Evolutionary conservation across 352 stramenopile genomes (phyloP).

Genomic region (Pythium pyrilobum): DNA sequence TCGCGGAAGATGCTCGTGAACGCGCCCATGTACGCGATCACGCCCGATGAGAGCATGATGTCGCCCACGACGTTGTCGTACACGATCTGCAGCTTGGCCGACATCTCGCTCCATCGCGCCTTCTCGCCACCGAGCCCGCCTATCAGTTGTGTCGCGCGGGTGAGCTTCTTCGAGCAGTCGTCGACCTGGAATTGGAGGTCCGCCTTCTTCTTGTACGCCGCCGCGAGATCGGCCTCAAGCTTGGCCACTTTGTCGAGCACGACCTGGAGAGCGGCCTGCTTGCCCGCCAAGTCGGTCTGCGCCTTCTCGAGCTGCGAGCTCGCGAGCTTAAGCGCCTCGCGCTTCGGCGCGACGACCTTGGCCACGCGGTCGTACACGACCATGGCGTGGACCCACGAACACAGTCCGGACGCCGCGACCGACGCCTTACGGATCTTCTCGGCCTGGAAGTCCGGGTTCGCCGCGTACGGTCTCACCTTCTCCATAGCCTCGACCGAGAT

Average conservation of each 20-base stretch:
- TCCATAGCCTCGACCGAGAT: constrained; percentile 89
- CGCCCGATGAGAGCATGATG: constrained; percentile 91
- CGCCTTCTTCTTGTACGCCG: constrained; percentile 91
- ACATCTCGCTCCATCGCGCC: constrained; percentile 90
- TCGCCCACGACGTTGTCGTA: constrained; percentile 92
- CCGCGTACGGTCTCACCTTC: constrained; percentile 81
- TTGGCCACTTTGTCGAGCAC: constrained; percentile 90
- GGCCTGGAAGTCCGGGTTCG: constrained; percentile 89
- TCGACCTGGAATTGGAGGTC: constrained; percentile 89
- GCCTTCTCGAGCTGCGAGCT: constrained; percentile 83
- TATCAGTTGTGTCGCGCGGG: constrained; percentile 91
- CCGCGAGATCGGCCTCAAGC: constrained; percentile 85
- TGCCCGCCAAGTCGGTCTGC: constrained; percentile 80
- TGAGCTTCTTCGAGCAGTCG: constrained; percentile 91
- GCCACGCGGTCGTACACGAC: constrained; percentile 94
- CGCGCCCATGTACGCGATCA: constrained; percentile 92
- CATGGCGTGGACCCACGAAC: constrained; percentile 96
- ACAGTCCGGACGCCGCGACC: constrained; percentile 91
- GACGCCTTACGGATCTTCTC: constrained; percentile 94
- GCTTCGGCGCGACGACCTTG: constrained; percentile 92
- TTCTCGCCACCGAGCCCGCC: constrained; percentile 92
- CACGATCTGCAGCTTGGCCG: constrained; percentile 70
- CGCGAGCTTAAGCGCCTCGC: constrained; percentile 88
- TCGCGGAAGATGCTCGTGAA: constrained; percentile 92
- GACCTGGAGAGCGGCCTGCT: constrained; percentile 89